phyloP scores from a whole-genome alignment of 225 moss, liverwort and hornwort genomes.

The Straminergon stramineum region DNA sequence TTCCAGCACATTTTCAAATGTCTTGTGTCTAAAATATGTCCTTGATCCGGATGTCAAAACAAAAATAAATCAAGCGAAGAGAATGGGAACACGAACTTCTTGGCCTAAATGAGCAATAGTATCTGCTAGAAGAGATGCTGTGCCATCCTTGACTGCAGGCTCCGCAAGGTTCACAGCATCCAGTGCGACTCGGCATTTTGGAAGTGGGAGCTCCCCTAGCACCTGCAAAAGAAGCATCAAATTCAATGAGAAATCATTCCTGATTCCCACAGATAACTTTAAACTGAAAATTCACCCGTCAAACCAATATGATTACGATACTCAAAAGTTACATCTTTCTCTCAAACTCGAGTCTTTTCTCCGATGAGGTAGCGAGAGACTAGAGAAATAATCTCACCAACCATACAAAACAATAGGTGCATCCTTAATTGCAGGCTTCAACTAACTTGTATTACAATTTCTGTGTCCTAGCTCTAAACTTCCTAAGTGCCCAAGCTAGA shows the following conservation, averaged over 20 bases:
- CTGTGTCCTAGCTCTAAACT: not conserved
- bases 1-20: not conserved
- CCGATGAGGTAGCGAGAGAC: not conserved
- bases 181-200: slow-evolving; percentile 93
- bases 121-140: slow-evolving; percentile 85
- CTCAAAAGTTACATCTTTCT: not conserved
- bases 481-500: not conserved
- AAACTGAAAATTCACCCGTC: not conserved
- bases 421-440: not conserved
- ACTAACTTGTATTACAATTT: not conserved
- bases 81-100: slow-evolving; percentile 50
- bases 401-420: not conserved
- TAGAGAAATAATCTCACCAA: not conserved
- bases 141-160: slow-evolving; percentile 57
- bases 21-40: not conserved
- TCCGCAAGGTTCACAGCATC: slow-evolving; percentile 80
- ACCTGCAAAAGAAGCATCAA: slow-evolving; percentile 35
- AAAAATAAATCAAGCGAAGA: not conserved
- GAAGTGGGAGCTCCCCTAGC: slow-evolving; percentile 72
- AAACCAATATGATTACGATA: not conserved
- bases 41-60: not conserved
- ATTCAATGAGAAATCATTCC: not conserved
- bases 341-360: not conserved
- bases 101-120: slow-evolving; percentile 96
- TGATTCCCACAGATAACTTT: not conserved